Conservation (phyloP, 2,329 filamentous ascomycete genomes). For the Ceratocystiopsis minuta region DNA sequence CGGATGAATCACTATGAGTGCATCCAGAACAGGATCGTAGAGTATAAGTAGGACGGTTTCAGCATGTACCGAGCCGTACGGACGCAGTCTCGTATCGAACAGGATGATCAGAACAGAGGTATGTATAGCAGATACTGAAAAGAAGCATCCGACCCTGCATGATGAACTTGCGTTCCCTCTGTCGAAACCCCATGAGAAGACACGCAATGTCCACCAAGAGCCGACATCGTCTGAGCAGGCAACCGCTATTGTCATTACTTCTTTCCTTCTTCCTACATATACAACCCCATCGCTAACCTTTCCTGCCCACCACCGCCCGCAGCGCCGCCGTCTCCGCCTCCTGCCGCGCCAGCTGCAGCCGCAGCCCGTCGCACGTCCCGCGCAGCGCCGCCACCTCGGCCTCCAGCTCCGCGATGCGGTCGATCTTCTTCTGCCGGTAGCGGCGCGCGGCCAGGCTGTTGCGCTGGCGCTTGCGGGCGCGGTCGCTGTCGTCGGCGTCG, state of each 20-base stretch:
- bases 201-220: conserved; percentile 9
- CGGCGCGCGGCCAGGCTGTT: conserved; percentile 45
- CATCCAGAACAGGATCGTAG: no score
- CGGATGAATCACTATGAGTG: no score
- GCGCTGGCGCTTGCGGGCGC: conserved; percentile 31
- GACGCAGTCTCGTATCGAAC: no score
- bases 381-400: conserved; percentile 31
- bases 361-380: conserved; percentile 37
- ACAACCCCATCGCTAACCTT: background rate
- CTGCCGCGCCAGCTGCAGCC: conserved; percentile 34
- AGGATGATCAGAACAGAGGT: no score
- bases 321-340: conserved; percentile 42
- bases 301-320: conserved; percentile 21
- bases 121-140: no score
- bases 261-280: background rate
- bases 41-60: no score
- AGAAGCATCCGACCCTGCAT: no score
- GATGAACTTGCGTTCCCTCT: background rate
- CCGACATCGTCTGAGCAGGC: conserved; percentile 10
- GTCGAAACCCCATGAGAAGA: conserved; percentile 4
- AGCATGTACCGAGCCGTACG: no score
- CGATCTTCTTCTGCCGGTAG: conserved; percentile 45
- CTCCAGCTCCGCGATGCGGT: conserved; percentile 39
- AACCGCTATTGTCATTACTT: background rate
- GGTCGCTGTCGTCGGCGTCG: background rate